Base-by-base conservation (phyloP, 2,329 filamentous ascomycete genomes). In the Lomentospora prolificans region DNA sequence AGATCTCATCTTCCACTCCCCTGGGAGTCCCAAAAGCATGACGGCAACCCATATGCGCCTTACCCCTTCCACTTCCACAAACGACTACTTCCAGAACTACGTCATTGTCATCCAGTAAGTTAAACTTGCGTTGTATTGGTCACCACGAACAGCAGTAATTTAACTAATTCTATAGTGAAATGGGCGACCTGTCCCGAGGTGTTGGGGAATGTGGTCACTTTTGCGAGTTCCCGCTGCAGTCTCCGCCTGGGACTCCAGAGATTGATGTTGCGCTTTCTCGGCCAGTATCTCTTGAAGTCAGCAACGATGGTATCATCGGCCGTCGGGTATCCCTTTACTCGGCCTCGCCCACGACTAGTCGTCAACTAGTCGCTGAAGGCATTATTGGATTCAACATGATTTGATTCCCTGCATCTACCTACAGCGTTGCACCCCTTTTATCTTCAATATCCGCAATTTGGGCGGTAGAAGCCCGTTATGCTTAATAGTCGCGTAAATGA, bases 271-370 rank as follows among this genome's bases (percentile, higher is more conserved):
- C 66, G 0, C 64, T 77, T 0, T 62, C 65, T 3, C 62, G 62
- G 0, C 72, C 74, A 0, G 62, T 78, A 3, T 74, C 71, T 0
- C 65, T 77, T 0, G 65, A 72, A 58, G 73, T 78, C 8, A 74
- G 75, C 1, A 64, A 65, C 24, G 64, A 73, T 4, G 75, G 75
- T 12, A 75, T 78, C 54, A 78, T 78, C n/a, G 75, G 75, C 1
- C 67, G 75, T 3, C 66, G 75, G 3, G 73, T 78, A 1, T 76
- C 74, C 0, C 54, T 78, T 0, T 69, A 39, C 25, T 54, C 52
- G 12, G 9, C 64, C 30, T 65, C 66, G 0, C 58, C 62, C 0
- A 50, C 58, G 0, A 36, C 53, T 0, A 58, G 52, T 60, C 67
- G 67, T 9, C 58, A 41, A 28, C 62, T 74, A 0, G 59, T 76